Percentiles rank a stretch among this genome's conserved stretches.
Evolutionary conservation across 2,329 filamentous ascomycete species (phyloP).

Genomic region (Fusarium begoniae): DNA sequence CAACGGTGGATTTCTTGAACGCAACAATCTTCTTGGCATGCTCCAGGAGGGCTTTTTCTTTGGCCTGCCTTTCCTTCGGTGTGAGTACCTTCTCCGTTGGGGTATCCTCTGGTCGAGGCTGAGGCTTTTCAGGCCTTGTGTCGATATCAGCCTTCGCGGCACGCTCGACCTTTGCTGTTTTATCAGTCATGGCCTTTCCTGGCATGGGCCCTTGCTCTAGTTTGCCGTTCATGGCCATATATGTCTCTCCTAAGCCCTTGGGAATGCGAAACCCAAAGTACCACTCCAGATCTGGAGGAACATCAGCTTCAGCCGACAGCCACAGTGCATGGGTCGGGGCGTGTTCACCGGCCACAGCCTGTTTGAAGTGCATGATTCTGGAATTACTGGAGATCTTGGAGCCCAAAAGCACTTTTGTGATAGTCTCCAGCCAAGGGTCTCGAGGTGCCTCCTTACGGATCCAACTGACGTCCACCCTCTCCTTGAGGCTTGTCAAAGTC

Average conservation of each 20-base stretch:
- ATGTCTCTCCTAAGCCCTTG: conserved; percentile 53
- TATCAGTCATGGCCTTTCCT: conserved; percentile 43
- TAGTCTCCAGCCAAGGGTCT: conserved; percentile 79
- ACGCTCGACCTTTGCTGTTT: conserved; percentile 3
- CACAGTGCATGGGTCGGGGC: conserved; percentile 75
- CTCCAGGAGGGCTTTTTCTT: conserved; percentile 64
- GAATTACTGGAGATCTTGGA: conserved; percentile 66
- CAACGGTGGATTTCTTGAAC: conserved; percentile 54
- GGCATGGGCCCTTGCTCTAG: conserved; percentile 21
- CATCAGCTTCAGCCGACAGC: conserved; percentile 75
- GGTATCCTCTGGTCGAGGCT: conserved; percentile 45
- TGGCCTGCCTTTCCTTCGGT: conserved; percentile 60
- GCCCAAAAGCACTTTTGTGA: conserved; percentile 76
- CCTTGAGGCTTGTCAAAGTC: conserved; percentile 70
- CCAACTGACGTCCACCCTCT: conserved; percentile 69
- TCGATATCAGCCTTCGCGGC: conserved; percentile 2
- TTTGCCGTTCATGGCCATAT: conserved; percentile 45
- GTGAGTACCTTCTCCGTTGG: conserved; percentile 50
- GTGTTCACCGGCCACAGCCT: conserved; percentile 76
- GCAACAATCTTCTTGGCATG: conserved; percentile 60
- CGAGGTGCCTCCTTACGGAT: conserved; percentile 75
- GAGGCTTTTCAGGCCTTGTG: conserved; percentile 48
- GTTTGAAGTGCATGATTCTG: conserved; percentile 80
- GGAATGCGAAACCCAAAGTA: conserved; percentile 87
- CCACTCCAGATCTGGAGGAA: conserved; percentile 84